Base-by-base conservation (phyloP, 2,329 filamentous ascomycete species). In the Aschersonia sp. region DNA sequence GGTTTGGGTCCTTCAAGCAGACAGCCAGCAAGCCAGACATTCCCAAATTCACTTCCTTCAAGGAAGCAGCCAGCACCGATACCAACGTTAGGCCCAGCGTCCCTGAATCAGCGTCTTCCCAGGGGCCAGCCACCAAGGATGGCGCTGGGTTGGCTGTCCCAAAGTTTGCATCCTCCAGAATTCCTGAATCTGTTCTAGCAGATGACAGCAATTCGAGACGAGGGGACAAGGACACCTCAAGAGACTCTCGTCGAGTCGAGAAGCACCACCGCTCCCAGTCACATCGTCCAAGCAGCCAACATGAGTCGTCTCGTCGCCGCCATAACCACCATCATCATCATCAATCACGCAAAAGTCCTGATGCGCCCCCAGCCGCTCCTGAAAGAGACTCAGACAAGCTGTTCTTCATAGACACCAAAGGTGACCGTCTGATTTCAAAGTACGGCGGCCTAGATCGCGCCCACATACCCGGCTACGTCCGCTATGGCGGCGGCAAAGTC, bases 161-260 rank as follows among this genome's bases (percentile, higher is more conserved):
- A 5, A 87, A 80, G 55, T 89, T 90, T 58, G 71, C 78, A 22
- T 89, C 85, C 52, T 90, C 89, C 68, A 81, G 75, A 54, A 46
- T 76, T 37, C 60, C 58, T 29, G 53, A 52, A 9, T n/a, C 57
- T 0, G 45, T 35, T 46, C 72, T 51, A 47, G 57, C 10, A 46
- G 49, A 12, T 8, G 52, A 32, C 52, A 54, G 32, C 30, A 46
- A 44, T 11, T 45, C 46, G 30, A 49, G 48, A 46, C 51, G 55
- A n/a, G 49, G 55, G 10, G 54, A 52, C n/a, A 52, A 52, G 5
- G 53, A 49, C 30, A 22, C 40, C 32, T 42, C 14, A 30, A 48
- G 8, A 40, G 46, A 42, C 33, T 40, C 29, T 10, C 50, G 45
- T 40, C 48, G 48, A 31, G 33, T 46, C 11, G 48, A 51, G 10